phyloP scores from a whole-genome alignment of 225 moss, liverwort and hornwort genomes.

The Ulota crispa region DNA sequence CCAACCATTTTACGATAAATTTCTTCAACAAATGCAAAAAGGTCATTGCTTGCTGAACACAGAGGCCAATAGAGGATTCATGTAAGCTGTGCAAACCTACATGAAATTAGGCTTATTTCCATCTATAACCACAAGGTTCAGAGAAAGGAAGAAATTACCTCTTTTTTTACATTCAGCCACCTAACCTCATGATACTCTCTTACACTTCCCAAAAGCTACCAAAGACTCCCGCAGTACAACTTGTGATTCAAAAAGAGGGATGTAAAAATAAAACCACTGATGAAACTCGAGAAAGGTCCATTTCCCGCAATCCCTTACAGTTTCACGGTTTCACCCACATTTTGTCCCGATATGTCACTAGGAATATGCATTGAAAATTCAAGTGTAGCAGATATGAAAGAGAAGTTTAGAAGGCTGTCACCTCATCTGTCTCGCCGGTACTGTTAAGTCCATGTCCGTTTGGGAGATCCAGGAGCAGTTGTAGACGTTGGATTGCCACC shows the following conservation, averaged over 20 bases:
- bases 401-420: not conserved
- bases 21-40: not conserved
- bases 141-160: not conserved
- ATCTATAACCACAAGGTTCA: not conserved
- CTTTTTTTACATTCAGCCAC: not conserved
- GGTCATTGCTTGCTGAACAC: not conserved
- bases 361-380: not conserved
- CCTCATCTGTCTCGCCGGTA: slow-evolving; percentile 39
- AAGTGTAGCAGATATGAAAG: not conserved
- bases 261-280: not conserved
- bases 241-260: not conserved
- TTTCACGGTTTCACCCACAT: not conserved
- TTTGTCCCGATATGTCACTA: not conserved
- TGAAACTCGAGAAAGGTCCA: not conserved
- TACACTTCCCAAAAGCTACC: not conserved
- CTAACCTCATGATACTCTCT: not conserved
- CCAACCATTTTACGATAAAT: not conserved
- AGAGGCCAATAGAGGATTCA: not conserved
- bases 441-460: slow-evolving; percentile 54
- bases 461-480: slow-evolving; percentile 73
- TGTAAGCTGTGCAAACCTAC: not conserved
- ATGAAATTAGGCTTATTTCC: not conserved
- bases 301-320: not conserved
- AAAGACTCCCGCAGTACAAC: not conserved
- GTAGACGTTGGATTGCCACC: slow-evolving; percentile 68